A percentile compares a stretch with the other conserved stretches of the same genome.
Evolutionary conservation across 495 filamentous ascomycete species (phyloP).

Genomic region (Xylaria grammica): DNA sequence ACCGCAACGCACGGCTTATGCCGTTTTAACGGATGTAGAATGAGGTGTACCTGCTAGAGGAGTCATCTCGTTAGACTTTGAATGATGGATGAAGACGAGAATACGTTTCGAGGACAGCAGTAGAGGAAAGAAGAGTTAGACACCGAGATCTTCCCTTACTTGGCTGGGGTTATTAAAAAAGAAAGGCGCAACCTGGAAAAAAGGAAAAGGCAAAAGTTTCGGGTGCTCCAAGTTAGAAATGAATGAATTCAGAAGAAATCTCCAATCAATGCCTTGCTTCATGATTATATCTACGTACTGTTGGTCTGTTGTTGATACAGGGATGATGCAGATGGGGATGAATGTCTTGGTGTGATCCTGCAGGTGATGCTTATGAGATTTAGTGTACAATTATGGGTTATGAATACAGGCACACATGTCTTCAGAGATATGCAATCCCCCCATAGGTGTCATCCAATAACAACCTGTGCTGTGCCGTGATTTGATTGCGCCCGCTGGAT

Average conservation of each 20-base stretch:
- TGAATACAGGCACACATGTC: neutral
- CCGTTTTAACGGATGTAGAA: neutral
- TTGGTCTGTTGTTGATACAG: neutral
- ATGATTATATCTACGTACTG: neutral
- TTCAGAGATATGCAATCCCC: neutral
- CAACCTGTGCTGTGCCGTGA: neutral
- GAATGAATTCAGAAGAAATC: slow-evolving; percentile 34
- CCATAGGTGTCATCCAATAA: neutral
- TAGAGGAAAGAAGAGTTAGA: slow-evolving; percentile 5
- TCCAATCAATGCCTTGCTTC: slow-evolving; percentile 26
- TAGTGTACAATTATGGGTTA: neutral
- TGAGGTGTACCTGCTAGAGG: slow-evolving; percentile 5
- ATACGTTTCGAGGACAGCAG: neutral
- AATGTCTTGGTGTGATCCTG: neutral
- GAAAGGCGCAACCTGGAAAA: slow-evolving; percentile 19
- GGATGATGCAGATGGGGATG: neutral
- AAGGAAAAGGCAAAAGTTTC: slow-evolving; percentile 21
- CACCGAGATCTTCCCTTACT: slow-evolving; percentile 13
- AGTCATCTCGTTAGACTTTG: neutral
- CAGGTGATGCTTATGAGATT: neutral
- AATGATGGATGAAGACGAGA: slow-evolving; percentile 12
- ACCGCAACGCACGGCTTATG: slow-evolving; percentile 1
- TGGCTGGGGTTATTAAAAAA: slow-evolving; percentile 8
- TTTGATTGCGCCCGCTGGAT: neutral
- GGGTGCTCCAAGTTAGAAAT: slow-evolving; percentile 25